Evolutionary conservation across 1,284 basidiomycete genomes (phyloP), one percentile per base, ranked within the genome.

Genomic region (Thecaphora frezii): DNA sequence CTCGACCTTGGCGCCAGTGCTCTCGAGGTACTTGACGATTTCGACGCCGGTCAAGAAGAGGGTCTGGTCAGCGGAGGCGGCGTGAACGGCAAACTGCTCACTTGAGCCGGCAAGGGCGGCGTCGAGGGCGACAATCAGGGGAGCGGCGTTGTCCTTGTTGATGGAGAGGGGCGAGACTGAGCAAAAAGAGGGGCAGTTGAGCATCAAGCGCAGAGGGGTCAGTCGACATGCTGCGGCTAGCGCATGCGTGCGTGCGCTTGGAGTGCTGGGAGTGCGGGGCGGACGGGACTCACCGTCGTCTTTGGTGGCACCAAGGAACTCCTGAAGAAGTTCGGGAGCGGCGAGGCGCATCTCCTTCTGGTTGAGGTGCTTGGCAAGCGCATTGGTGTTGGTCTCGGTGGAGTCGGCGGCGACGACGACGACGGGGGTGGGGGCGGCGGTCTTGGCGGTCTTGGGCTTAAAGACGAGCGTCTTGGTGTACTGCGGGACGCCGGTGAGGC

Each of bases 401-500:
- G 85, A 83, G 73, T 94, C 91, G 71, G 86, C 84, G 9, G 91
- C 90, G 75, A 97, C 85, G 57, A 94, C 87, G 48, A 97, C 85
- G 49, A 96, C 86, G 8, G 92, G 93, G 51, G 90, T 85, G 1
- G 91, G 87, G 24, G 85, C 86, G 7, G 89, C 91, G 0, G 85
- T 85, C 81, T 96, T 96, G 45, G 92, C 89, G 1, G 91, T 91
- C 81, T 91, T 91, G 36, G 90, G 90, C 76, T 92, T 92, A 85
- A 89, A 91, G 50, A 91, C 88, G 68, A 92, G 85, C 33, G 87
- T 89, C 81, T 92, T 91, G 38, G 64, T 63, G 56, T 59, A 66
- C 44, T 62, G 54, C 8, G 48, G 49, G 3, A 3, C 8, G 19
- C 49, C 41, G 45, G 60, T 28, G 33, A 63, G 45, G 44, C 61